These are phyloP conservation scores for Sphaerulina populicola DNA, from an alignment of 2,329 filamentous ascomycete species.

Conservation along the genomic window DNA sequence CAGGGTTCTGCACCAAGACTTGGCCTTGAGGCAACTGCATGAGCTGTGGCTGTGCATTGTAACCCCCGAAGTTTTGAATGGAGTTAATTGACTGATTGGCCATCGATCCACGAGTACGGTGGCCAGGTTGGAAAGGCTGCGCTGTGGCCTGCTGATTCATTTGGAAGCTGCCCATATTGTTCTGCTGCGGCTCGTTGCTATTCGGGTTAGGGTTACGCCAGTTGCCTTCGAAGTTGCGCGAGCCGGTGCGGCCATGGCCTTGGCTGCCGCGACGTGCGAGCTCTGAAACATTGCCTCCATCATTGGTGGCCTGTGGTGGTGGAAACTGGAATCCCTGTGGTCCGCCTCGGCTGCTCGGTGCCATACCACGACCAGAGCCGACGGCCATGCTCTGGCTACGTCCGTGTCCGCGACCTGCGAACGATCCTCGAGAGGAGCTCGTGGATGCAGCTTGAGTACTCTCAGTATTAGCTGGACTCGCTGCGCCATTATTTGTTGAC, in stretches of 20 bases:
- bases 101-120: conserved; percentile 76
- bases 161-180: conserved; percentile 54
- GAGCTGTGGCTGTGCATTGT: conserved; percentile 77
- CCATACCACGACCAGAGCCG: conserved; percentile 58
- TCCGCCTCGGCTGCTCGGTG: conserved; percentile 52
- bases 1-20: conserved; percentile 68
- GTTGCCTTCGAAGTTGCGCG: conserved; percentile 94
- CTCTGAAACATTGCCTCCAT: conserved; percentile 49
- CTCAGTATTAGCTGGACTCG: conserved; percentile 46
- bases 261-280: conserved; percentile 68
- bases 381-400: conserved; percentile 86
- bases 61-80: conserved; percentile 69
- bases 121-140: conserved; percentile 80
- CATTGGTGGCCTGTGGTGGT: conserved; percentile 38
- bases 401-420: conserved; percentile 45
- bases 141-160: conserved; percentile 63
- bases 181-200: conserved; percentile 39
- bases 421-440: conserved; percentile 29
- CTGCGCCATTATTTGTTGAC: conserved; percentile 44
- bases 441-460: conserved; percentile 19
- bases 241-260: conserved; percentile 72
- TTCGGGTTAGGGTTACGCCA: conserved; percentile 71
- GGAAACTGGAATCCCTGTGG: conserved; percentile 63
- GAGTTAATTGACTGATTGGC: conserved; percentile 71
- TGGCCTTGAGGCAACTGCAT: conserved; percentile 77